A percentile compares a stretch with the other conserved stretches of the same genome.
These are phyloP conservation scores for Sporothrix phasma DNA, from an alignment of 2,329 filamentous ascomycete genomes.

Conservation along the genomic window DNA sequence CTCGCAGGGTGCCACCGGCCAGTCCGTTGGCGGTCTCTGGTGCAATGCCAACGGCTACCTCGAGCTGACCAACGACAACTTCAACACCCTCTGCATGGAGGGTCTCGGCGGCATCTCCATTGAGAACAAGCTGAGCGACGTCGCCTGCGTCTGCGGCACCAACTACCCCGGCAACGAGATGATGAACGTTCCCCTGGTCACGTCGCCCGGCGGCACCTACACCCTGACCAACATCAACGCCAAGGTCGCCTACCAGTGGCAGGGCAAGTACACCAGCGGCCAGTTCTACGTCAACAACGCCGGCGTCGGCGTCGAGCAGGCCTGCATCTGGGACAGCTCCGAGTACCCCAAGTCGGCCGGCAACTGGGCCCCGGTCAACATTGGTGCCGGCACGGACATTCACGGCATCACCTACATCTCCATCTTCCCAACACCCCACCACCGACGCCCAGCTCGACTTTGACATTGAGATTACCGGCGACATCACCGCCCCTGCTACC, in stretches of 20 bases:
- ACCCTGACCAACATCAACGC: conserved; percentile 68
- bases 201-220: conserved; percentile 47
- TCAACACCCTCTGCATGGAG: conserved; percentile 61
- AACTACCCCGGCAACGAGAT: conserved; percentile 90
- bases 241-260: conserved; percentile 65
- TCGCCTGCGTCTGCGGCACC: conserved; percentile 77
- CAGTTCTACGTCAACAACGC: conserved; percentile 95
- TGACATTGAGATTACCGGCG: conserved; percentile 66
- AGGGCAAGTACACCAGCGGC: conserved; percentile 65
- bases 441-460: conserved; percentile 61
- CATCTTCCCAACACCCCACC: conserved; percentile 77
- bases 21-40: conserved; percentile 81
- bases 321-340: conserved; percentile 63
- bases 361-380: conserved; percentile 81
- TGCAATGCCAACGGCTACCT: conserved; percentile 68
- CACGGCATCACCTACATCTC: conserved; percentile 65
- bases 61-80: conserved; percentile 60
- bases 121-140: conserved; percentile 58
- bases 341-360: conserved; percentile 46
- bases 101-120: conserved; percentile 64
- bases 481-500: conserved; percentile 52
- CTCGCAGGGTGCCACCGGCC: conserved; percentile 64
- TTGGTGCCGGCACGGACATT: conserved; percentile 64
- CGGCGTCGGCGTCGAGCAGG: conserved; percentile 54
- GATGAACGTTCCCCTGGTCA: conserved; percentile 69